Evolutionary conservation across 805 yeast species (phyloP), one percentile per base, ranked within the genome.

Genomic region (Deakozyma indianensis): DNA sequence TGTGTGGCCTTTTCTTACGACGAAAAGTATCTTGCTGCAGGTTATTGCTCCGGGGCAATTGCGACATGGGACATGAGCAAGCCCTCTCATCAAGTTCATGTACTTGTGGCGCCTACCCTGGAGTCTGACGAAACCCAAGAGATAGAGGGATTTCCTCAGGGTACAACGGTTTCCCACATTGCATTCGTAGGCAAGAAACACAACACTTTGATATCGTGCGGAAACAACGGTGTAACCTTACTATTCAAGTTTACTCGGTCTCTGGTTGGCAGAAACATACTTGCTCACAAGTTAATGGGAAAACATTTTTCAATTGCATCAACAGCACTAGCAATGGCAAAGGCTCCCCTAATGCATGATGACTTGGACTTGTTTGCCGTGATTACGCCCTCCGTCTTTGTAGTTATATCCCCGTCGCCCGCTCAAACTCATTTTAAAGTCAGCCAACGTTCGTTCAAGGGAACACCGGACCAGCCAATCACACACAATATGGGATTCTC

Each of bases 21-120:
- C 16, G 38, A 32, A 5, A 32, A 32, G 38, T 32, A 32, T 32
- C 38, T 32, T 32, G 38, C 18, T 11, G 38, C 38, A 7, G 38
- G 38, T 7, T 32, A 9, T n/a, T n/a, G 16, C 18, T 11, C 11
- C 18, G 38, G 38, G 7, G 38, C 38, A 7, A 5, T 32, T 11
- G 38, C 38, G 5, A 32, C 38, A 32, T 32, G 38, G 38, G 38
- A 32, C 18, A 32, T 32, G 38, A 32, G 38, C 18, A 32, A 32
- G 18, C 38, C 38, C 11, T 32, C 38, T 7, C 38, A 32, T 32
- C 38, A 32, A 32, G 38, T 32, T 5, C 38, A 32, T 32, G 38
- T 32, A 14, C 18, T 32, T 9, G 38, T 32, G 11, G 18, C 11
- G 18, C 11, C 38, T 7, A 11, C 18, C 18, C 18, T n/a, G 5